phyloP scores from a whole-genome alignment of 768 basidiomycete species.

The Fistulinella prunicolor region DNA sequence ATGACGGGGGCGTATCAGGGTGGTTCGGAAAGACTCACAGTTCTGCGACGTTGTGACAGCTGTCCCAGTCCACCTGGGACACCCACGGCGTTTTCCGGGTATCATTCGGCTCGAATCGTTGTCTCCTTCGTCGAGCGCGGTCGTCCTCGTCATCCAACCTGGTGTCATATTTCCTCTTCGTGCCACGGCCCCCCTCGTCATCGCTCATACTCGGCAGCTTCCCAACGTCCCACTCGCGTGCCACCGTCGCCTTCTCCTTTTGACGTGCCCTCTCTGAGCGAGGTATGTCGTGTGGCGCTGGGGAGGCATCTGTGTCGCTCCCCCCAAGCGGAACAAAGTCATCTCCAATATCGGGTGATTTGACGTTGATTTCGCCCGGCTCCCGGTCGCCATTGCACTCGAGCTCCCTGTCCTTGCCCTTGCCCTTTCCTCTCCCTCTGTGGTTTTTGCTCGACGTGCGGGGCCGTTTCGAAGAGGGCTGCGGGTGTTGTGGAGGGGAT shows the following conservation, averaged over 20 bases:
- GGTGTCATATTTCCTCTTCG: constrained; percentile 49
- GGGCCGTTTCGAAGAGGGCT: constrained; percentile 15
- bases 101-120: constrained; percentile 48
- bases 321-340: constrained; percentile 31
- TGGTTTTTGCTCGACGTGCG: constrained; percentile 7
- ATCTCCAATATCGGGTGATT: constrained; percentile 21
- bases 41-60: constrained; percentile 76
- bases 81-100: constrained; percentile 70
- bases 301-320: constrained; percentile 15
- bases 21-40: constrained; percentile 51
- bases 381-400: constrained; percentile 2
- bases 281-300: constrained; percentile 2
- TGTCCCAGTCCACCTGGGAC: constrained; percentile 63
- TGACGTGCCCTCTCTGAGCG: constrained; percentile 17
- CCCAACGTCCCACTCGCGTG: constrained; percentile 42
- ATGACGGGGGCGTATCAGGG: constrained; percentile 5
- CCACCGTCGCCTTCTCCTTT: constrained; percentile 24
- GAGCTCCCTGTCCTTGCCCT: not conserved
- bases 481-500: constrained; percentile 8
- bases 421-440: constrained; percentile 17
- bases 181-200: constrained; percentile 22
- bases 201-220: constrained; percentile 25
- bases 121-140: constrained; percentile 40
- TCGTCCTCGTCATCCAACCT: constrained; percentile 45
- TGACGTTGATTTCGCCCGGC: constrained; percentile 10